Percentiles rank a stretch among this genome's conserved stretches.
phyloP scores from a whole-genome alignment of 306 rosid species.

The Cercis canadensis region DNA sequence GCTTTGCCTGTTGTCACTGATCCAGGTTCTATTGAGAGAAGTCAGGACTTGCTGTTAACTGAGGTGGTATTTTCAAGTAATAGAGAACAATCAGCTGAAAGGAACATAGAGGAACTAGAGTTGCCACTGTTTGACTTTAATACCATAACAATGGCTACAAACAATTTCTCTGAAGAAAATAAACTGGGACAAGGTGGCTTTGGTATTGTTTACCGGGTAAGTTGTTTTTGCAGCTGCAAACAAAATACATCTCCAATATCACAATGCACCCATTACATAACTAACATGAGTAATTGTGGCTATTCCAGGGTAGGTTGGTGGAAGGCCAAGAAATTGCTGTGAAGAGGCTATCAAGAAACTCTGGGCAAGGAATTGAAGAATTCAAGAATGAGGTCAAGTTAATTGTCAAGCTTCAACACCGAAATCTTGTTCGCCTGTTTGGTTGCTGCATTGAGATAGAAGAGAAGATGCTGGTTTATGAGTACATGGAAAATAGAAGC shows the following conservation, averaged over 20 bases:
- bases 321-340: constrained; percentile 74
- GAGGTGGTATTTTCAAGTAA: constrained; percentile 51
- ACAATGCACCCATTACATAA: neutral
- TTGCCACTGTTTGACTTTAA: constrained; percentile 57
- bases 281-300: constrained; percentile 30
- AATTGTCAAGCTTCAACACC: constrained; percentile 80
- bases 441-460: constrained; percentile 74
- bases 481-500: constrained; percentile 83
- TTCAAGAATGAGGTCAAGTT: constrained; percentile 75
- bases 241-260: constrained; percentile 3
- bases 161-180: constrained; percentile 49
- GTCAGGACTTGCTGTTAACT: constrained; percentile 60
- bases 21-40: constrained; percentile 67
- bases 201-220: constrained; percentile 63
- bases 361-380: constrained; percentile 81
- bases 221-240: constrained; percentile 19
- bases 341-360: constrained; percentile 71
- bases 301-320: constrained; percentile 61
- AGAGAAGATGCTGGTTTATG: constrained; percentile 77
- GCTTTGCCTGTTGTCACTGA: constrained; percentile 28
- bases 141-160: constrained; percentile 50
- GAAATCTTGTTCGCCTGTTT: constrained; percentile 73
- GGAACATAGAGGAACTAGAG: constrained; percentile 54
- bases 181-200: constrained; percentile 69
- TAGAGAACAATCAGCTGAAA: constrained; percentile 50